These are phyloP conservation scores for Brassica incana DNA, from an alignment of 345 rosid genomes.

Conservation along the genomic window DNA sequence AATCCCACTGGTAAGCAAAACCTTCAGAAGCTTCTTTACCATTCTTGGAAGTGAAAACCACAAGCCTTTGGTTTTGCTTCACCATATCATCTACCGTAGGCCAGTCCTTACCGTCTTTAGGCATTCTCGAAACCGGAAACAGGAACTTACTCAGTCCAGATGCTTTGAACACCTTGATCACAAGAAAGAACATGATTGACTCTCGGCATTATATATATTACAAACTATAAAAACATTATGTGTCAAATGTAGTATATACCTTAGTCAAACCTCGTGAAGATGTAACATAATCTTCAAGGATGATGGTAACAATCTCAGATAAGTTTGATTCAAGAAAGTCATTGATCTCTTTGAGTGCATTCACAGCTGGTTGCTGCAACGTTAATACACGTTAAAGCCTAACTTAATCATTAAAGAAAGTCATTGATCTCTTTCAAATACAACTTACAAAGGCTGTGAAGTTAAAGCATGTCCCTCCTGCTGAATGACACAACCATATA, in stretches of 20 bases:
- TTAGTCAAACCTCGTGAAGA: conserved; percentile 72
- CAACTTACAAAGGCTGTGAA: conserved; percentile 81
- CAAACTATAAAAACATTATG: neutral
- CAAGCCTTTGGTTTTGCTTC: conserved; percentile 70
- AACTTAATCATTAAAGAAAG: neutral
- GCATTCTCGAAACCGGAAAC: conserved; percentile 83
- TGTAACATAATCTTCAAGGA: conserved; percentile 89
- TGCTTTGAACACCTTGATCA: conserved; percentile 55
- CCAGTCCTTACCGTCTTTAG: conserved; percentile 83
- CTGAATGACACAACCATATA: conserved; percentile 91
- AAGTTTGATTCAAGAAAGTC: conserved; percentile 66
- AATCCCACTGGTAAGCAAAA: conserved; percentile 84
- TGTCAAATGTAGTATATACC: conserved; percentile 14
- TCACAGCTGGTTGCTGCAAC: conserved; percentile 76
- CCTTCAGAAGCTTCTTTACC: conserved; percentile 86
- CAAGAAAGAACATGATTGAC: neutral
- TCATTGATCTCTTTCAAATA: neutral
- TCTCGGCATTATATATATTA: neutral
- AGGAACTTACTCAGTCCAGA: conserved; percentile 66
- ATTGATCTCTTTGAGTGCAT: conserved; percentile 73
- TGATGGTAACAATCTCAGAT: conserved; percentile 84
- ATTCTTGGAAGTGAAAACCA: conserved; percentile 80
- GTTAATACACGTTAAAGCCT: neutral
- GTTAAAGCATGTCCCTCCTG: conserved; percentile 65
- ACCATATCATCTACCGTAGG: conserved; percentile 91